Base-by-base conservation (phyloP, 345 rosid species). In the Eutrema heterophyllum region DNA sequence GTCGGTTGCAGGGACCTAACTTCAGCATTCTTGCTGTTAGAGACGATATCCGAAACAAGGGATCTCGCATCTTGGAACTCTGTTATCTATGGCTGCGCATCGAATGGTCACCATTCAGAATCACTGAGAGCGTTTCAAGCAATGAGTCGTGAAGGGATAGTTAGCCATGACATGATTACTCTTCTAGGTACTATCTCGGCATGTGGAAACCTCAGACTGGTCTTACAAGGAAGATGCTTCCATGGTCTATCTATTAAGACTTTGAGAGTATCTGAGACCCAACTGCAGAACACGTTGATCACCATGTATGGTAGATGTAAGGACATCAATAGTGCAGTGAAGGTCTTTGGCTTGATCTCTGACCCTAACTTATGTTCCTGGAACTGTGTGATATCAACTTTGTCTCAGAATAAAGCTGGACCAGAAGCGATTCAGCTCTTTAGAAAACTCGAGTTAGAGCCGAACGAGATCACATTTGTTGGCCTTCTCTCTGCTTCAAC, bases 311-410 rank as follows among this genome's bases (percentile, higher is more conserved):
- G 88, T 54, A 86, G 89, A 83, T 85, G 79, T 49, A 62, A 70
- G 56, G 83, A 89, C 66, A 71, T 68, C 2, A 80, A 74, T 46
- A 81, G 85, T 71, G 87, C 92, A 44, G 70, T 67, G 53, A 61
- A 52, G 30, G 86, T 84, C 58, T 85, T 85, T 78, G 16, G 33
- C 62, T 73, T 72, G 33, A 74, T 77, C 40, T 53, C 72, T 27
- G 72, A 78, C 49, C 78, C 64, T 64, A 89, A 89, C 80, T 74
- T 86, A 72, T 87, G 90, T 79, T 81, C 95, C 4, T 87, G 90
- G 87, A 87, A 87, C 79, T 85, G 90, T 76, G 73, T 84, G 81
- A 87, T 89, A 60, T 85, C 90, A 48, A 85, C 84, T 58, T 78
- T 83, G 62, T 82, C 87, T 69, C 90, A 84, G 79, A 89, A 89